A percentile compares a stretch with the other conserved stretches of the same genome.
phyloP scores from a whole-genome alignment of 352 stramenopile species.

The Nothophytophthora sp. region DNA sequence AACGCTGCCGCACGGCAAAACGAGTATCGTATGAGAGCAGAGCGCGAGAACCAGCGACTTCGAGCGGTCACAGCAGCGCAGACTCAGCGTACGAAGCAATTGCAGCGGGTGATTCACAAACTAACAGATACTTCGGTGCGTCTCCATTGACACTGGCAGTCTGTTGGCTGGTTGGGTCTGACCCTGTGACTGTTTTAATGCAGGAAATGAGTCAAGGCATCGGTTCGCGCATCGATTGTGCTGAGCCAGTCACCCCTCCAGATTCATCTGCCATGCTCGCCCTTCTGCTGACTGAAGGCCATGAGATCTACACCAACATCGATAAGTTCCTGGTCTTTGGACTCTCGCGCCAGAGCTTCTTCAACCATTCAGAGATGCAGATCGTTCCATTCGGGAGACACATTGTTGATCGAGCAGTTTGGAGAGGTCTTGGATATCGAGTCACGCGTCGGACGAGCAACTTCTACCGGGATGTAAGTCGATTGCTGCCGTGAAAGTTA shows the following conservation, averaged over 20 bases:
- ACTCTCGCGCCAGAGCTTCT: not conserved
- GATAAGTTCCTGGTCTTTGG: not conserved
- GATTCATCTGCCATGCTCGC: not conserved
- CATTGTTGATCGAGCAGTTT: not conserved
- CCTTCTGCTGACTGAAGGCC: not conserved
- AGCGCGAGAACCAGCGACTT: not conserved
- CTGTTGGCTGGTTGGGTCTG: not conserved
- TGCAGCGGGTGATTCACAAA: not conserved
- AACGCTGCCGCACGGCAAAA: not conserved
- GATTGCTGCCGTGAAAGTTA: too few relatives aligned
- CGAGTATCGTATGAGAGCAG: not conserved
- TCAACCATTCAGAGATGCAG: not conserved
- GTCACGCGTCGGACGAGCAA: not conserved
- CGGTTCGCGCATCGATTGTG: not conserved
- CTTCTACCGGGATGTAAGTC: constrained; percentile 1
- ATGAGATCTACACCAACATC: not conserved
- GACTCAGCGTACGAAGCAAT: not conserved
- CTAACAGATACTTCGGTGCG: not conserved
- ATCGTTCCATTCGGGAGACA: not conserved
- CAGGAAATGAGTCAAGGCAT: not conserved
- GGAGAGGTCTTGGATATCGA: not conserved
- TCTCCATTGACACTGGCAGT: too few relatives aligned
- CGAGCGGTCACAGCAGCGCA: not conserved
- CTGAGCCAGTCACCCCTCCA: not conserved
- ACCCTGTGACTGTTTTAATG: not conserved